phyloP scores from a whole-genome alignment of 495 filamentous ascomycete genomes.

The Penicillium pulvis region DNA sequence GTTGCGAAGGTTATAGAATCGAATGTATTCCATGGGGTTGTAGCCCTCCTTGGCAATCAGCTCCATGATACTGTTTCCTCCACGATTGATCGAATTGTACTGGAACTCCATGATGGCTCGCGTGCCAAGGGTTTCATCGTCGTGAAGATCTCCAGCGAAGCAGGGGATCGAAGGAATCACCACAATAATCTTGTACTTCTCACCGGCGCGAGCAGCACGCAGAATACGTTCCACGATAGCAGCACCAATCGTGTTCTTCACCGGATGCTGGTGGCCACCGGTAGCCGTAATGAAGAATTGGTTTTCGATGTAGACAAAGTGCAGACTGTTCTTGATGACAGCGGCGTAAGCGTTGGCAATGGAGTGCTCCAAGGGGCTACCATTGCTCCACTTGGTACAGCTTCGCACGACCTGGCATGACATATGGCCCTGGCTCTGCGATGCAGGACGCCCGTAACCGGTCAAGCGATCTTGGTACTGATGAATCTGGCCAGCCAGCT shows the following conservation, averaged over 20 bases:
- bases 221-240: slow-evolving; percentile 88
- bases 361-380: slow-evolving; percentile 73
- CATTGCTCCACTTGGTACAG: slow-evolving; percentile 71
- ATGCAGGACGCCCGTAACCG: slow-evolving; percentile 26
- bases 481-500: slow-evolving; percentile 51
- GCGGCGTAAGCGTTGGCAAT: slow-evolving; percentile 88
- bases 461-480: slow-evolving; percentile 48
- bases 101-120: slow-evolving; percentile 97
- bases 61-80: slow-evolving; percentile 85
- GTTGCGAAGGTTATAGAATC: slow-evolving; percentile 93
- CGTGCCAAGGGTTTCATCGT: slow-evolving; percentile 78
- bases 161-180: slow-evolving; percentile 86
- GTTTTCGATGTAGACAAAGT: slow-evolving; percentile 95
- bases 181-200: slow-evolving; percentile 83
- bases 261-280: slow-evolving; percentile 69
- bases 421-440: slow-evolving; percentile 50
- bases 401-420: slow-evolving; percentile 70
- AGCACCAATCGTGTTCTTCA: slow-evolving; percentile 84
- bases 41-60: slow-evolving; percentile 69
- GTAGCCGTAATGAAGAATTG: slow-evolving; percentile 98
- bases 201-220: slow-evolving; percentile 67
- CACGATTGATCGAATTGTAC: slow-evolving; percentile 87
- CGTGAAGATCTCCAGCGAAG: slow-evolving; percentile 85
- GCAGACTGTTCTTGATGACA: slow-evolving; percentile 74
- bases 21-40: slow-evolving; percentile 77